These are phyloP conservation scores for Ascochyta pisi DNA, from an alignment of 2,329 filamentous ascomycete genomes.

Conservation along the genomic window DNA sequence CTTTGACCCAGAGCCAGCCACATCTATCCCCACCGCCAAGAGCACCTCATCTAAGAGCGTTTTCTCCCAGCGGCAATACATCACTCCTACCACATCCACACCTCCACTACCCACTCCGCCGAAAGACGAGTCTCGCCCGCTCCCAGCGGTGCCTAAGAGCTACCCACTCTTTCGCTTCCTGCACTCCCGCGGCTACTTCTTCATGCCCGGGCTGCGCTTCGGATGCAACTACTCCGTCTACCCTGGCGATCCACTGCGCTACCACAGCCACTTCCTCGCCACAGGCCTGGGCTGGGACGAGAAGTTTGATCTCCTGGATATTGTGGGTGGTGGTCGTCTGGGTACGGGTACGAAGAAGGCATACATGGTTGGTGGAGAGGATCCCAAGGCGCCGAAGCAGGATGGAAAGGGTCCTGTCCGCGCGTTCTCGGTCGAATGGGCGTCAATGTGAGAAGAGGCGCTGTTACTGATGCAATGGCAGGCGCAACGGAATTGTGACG, in stretches of 20 bases:
- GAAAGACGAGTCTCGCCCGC: conserved; percentile 25
- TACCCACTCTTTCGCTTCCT: conserved; percentile 83
- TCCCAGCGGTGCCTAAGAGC: conserved; percentile 48
- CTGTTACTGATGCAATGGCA: neutral
- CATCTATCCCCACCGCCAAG: conserved; percentile 17
- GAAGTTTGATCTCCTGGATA: conserved; percentile 80
- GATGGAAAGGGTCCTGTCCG: conserved; percentile 58
- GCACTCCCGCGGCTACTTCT: conserved; percentile 80
- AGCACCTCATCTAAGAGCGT: conserved; percentile 20
- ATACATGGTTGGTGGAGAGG: conserved; percentile 79
- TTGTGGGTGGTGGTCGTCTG: conserved; percentile 84
- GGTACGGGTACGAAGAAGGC: conserved; percentile 97
- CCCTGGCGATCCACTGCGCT: conserved; percentile 90
- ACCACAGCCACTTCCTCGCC: conserved; percentile 92
- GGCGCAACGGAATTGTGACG: neutral
- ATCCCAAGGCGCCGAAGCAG: conserved; percentile 14
- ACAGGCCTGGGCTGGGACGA: conserved; percentile 88
- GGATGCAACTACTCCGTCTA: conserved; percentile 95
- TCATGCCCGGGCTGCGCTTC: conserved; percentile 91
- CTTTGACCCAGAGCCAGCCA: conserved; percentile 30
- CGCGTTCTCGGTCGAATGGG: conserved; percentile 91
- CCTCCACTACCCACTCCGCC: conserved; percentile 40
- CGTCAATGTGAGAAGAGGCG: conserved; percentile 72
- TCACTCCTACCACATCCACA: conserved; percentile 57
- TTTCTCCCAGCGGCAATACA: conserved; percentile 37